A percentile compares a stretch with the other conserved stretches of the same genome.
These are phyloP conservation scores for Hortiboletus campestris DNA, from an alignment of 768 basidiomycete species.

Conservation along the genomic window DNA sequence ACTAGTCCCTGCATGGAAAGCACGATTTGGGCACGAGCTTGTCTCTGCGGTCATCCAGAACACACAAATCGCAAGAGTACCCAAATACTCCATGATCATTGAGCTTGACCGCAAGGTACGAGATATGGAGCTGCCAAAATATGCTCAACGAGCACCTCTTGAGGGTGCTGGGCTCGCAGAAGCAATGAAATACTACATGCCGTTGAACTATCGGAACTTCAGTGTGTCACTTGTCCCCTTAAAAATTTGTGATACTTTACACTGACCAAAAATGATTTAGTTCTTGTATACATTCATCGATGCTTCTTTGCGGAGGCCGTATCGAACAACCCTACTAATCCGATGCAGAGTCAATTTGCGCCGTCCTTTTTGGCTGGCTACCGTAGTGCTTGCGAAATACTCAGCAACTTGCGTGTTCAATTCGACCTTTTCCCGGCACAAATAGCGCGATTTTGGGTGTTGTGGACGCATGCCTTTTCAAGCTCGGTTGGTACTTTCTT, in stretches of 20 bases:
- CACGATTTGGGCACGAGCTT: constrained; percentile 63
- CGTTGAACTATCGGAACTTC: constrained; percentile 66
- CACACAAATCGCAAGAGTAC: constrained; percentile 60
- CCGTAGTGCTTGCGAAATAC: constrained; percentile 60
- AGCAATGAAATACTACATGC: constrained; percentile 77
- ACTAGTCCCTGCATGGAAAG: constrained; percentile 68
- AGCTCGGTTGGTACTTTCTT: constrained; percentile 45
- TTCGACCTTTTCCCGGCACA: constrained; percentile 53
- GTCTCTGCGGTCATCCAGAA: constrained; percentile 69
- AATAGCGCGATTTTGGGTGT: constrained; percentile 65
- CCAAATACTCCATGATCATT: constrained; percentile 59
- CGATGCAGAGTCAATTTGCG: constrained; percentile 65
- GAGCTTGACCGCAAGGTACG: constrained; percentile 65
- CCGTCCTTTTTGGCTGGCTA: constrained; percentile 69
- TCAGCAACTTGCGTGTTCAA: constrained; percentile 46
- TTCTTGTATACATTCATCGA: constrained; percentile 71
- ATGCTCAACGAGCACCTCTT: constrained; percentile 51
- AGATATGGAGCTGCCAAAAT: constrained; percentile 65
- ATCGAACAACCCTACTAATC: constrained; percentile 59
- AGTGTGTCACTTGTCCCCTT: constrained; percentile 41
- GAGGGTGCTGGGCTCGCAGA: constrained; percentile 51
- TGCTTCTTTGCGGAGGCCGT: constrained; percentile 77
- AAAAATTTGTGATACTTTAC: not conserved
- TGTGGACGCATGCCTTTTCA: constrained; percentile 74
- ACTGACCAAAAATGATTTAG: constrained; percentile 31